Percentiles rank a stretch among this genome's conserved stretches.
Evolutionary conservation across 306 rosid genomes (phyloP).

Genomic region (Vigna mungo): DNA sequence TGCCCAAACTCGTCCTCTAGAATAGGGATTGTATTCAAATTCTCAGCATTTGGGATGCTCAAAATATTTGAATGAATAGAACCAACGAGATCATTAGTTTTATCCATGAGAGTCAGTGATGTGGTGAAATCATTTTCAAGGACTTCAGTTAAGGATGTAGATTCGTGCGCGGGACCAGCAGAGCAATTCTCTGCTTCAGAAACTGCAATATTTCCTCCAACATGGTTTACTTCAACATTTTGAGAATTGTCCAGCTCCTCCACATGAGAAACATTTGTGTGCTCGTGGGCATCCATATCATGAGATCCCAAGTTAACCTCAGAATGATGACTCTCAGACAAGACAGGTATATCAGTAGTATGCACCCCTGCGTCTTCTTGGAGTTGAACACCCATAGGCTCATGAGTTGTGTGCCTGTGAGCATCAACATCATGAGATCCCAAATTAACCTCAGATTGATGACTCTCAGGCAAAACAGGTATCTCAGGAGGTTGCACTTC

Average conservation of each 20-base stretch:
- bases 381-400: conserved; percentile 44
- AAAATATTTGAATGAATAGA: conserved; percentile 52
- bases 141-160: conserved; percentile 47
- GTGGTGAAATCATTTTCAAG: conserved; percentile 47
- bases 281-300: conserved; percentile 48
- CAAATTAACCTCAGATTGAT: conserved; percentile 43
- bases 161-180: conserved; percentile 50
- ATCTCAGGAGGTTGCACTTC: conserved; percentile 55
- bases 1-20: conserved; percentile 48
- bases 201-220: conserved; percentile 47
- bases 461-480: conserved; percentile 46
- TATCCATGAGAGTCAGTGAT: conserved; percentile 47
- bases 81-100: conserved; percentile 55
- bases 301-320: conserved; percentile 56
- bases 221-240: conserved; percentile 58
- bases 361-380: conserved; percentile 59
- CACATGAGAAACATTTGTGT: conserved; percentile 33
- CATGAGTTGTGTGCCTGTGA: conserved; percentile 35
- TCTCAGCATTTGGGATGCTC: conserved; percentile 54
- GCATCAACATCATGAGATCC: conserved; percentile 53
- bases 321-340: conserved; percentile 40
- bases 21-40: conserved; percentile 54
- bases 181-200: conserved; percentile 54
- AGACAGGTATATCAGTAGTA: conserved; percentile 48
- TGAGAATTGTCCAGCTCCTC: conserved; percentile 50